Evolutionary conservation across 257 asterid genomes (phyloP), one percentile per base, ranked within the genome.

Genomic region (Catharanthus roseus): DNA sequence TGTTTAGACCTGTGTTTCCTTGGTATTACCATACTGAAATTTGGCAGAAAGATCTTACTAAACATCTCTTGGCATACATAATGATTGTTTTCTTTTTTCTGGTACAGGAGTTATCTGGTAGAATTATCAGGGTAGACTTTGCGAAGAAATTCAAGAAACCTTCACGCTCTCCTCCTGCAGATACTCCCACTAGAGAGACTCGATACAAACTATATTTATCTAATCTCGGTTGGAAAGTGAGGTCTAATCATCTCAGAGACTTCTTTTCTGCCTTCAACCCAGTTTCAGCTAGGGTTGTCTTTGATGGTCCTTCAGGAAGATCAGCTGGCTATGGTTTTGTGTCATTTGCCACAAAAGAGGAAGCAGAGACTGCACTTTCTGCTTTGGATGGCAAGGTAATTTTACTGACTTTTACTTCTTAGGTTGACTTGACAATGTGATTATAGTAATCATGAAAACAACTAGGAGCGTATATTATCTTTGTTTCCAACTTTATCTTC

Each of bases 311-410:
- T 70, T 81, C 89, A 2, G 95, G 91, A 72, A 89, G 70, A 82
- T 89, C 98, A 69, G 88, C 91, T 76, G 96, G 98, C 1, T 90
- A 90, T 66, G 98, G 97, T 8, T 92, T 90, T 61, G 91, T 90
- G 74, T 81, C 97, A 41, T 92, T 92, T 80, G 83, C 88, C 36
- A 86, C 96, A 26, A 85, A 78, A 84, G 98, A 88, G 81, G 95
- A 88, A 82, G 97, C 97, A 13, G 91, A 88, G 71, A 82, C 89
- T 76, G 97, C 97, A 31, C 72, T 92, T 66, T 75, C 88, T 70
- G 79, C 72, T 71, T 77, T 86, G 55, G 87, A 88, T 29, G 97
- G 97, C 75, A 86, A 86, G 95, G 98, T 92, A 79, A 67, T 23
- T 4, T 5, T 26, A 2, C 39, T 41, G 29, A 0, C 57, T 31